Base-by-base conservation (phyloP, 2,329 filamentous ascomycete genomes). In the Penicillium polonicum region DNA sequence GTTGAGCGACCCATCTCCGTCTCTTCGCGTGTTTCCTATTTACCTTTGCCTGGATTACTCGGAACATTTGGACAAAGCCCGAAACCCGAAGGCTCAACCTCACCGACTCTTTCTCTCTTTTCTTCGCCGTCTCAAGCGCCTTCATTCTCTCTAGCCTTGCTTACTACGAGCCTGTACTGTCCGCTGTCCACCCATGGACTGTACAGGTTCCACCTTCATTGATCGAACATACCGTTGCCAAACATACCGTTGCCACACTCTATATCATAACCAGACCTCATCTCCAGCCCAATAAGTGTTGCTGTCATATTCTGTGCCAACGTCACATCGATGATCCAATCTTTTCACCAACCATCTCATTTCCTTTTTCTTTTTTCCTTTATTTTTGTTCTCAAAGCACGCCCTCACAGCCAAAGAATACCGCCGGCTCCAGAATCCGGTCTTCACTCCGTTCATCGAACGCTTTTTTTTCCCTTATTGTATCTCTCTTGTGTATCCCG, bases 1-100 rank as follows among this genome's bases (percentile, higher is more conserved):
- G 57, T 61, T 58, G 63, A 65, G 60, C 60, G 51, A 54, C 55
- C 54, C 48, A 35, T 60, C 51, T 58, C 46, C 55, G 46, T 60
- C 44, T 45, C 57, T 57, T 46, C 48, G 29, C 25, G 35, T 55
- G 54, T 36, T 57, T n/a, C 33, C 13, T 42, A n/a, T 39, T 39
- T 43, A 15, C 38, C 27, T 46, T 52, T 41, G 19, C 43, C 17
- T 33, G 23, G n/a, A 51, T 36, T 31, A 27, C 52, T 52, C 17
- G 48, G 41, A 25, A 44, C 25, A 41, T 39, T 41, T n/a, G 48
- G 51, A 39, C 35, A 48, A 45, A 36, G 21, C 31, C 39, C 17
- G 4, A 27, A 48, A 10, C 43, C 19, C 12, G 36, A 51, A 43
- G 21, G n/a, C 38, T 27, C 50, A 42, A 48, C 48, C n/a, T 27